These are phyloP conservation scores for Paraphaeosphaeria minitans DNA, from an alignment of 2,329 filamentous ascomycete species.

Conservation along the genomic window DNA sequence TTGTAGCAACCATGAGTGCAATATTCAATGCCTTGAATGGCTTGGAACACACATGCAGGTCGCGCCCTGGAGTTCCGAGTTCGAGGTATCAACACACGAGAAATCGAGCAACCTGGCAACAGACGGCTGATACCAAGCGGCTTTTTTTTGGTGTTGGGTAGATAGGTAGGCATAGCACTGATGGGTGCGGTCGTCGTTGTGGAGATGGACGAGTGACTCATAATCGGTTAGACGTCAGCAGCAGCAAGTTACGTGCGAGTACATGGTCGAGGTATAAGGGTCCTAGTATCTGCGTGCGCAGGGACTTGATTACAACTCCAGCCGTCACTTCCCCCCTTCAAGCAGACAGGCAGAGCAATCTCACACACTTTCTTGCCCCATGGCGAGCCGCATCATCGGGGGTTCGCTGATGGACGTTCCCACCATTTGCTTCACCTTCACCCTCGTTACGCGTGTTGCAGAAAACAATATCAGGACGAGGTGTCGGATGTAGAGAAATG, in stretches of 20 bases:
- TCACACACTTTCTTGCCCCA: neutral
- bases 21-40: neutral
- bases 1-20: neutral
- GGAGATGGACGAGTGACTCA: neutral
- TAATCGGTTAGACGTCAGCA: neutral
- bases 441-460: neutral
- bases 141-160: neutral
- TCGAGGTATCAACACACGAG: neutral
- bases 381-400: neutral
- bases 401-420: constrained; percentile 34
- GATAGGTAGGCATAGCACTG: too few relatives aligned
- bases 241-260: neutral
- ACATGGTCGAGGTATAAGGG: neutral
- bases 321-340: neutral
- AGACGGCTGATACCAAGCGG: neutral
- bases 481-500: too few relatives aligned
- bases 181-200: neutral
- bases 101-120: neutral
- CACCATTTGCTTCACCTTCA: constrained; percentile 43
- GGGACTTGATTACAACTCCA: neutral
- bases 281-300: neutral
- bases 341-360: neutral
- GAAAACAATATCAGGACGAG: too few relatives aligned
- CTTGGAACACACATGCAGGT: neutral
- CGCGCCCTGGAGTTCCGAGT: too few relatives aligned